Evolutionary conservation across 1,139 yeast genomes (phyloP), one percentile per base, ranked within the genome.

Genomic region (Candida buenavistaensis): DNA sequence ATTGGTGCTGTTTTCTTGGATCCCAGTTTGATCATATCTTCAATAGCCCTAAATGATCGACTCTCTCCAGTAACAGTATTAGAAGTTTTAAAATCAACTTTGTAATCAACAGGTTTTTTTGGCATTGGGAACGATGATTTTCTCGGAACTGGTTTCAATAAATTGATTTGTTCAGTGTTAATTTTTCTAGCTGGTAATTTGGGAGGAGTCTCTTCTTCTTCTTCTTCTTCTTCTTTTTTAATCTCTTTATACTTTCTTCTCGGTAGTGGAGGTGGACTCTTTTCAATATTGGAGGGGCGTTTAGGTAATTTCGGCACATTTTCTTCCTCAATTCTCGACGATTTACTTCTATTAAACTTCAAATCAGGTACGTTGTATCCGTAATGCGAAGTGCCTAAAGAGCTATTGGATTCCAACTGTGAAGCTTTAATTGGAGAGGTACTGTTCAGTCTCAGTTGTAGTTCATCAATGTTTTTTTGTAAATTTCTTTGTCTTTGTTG

Each of bases 401-500:
- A 29, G n/a, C 31, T 10, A 17, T 23, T 22, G 10, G 38, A 32
- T 6, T 4, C 11, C 10, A 8, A 26, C 19, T 5, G n/a, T 24
- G 45, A 37, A 9, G 35, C 11, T 30, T 47, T 56, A 3, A 39
- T 36, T 1, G 64, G 64, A 3, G 62, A 54, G 2, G 46, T 20
- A 31, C 55, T 51, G 30, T 37, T 39, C 64, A 57, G 64, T 25
- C 54, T 44, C 51, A 44, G 52, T 28, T 55, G 47, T 19, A 63
- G 44, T 17, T 59, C 64, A 38, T 62, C 60, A 13, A 63, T 54
- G 38, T 59, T 55, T 19, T 64, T 41, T 36, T 57, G 62, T 16
- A 64, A 50, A 5, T 48, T 48, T 15, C 68, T 15, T 40, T 61
- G 68, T 20, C 68, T 48, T 36, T 55, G 57, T 23, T 57, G 60